These are phyloP conservation scores for Psidium friedrichsthalianum DNA, from an alignment of 345 rosid genomes.

Conservation along the genomic window DNA sequence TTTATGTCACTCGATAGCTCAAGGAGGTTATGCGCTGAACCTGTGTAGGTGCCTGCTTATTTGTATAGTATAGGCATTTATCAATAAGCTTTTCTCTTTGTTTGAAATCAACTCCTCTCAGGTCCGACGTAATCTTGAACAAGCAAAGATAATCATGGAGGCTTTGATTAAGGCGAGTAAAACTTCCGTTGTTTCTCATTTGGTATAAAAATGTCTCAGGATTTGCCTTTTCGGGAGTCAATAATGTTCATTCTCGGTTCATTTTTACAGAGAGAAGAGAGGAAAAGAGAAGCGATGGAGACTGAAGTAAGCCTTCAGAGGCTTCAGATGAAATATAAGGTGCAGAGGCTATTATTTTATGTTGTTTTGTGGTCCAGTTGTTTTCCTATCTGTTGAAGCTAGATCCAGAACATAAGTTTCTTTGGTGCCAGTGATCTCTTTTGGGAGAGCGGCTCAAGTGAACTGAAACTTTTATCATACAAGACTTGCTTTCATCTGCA, in stretches of 20 bases:
- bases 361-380: neutral
- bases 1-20: neutral
- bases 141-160: constrained; percentile 82
- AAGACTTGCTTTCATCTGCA: neutral
- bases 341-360: constrained; percentile 7
- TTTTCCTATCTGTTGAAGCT: neutral
- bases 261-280: constrained; percentile 79
- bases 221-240: neutral
- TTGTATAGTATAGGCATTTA: neutral
- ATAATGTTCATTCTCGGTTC: neutral
- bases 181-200: neutral
- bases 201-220: neutral
- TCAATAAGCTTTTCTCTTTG: neutral
- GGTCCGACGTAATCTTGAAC: constrained; percentile 98
- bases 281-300: constrained; percentile 82
- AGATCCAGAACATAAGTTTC: neutral
- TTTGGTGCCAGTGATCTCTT: neutral
- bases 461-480: neutral
- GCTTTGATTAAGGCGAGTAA: constrained; percentile 73
- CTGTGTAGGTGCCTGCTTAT: neutral
- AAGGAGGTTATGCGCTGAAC: neutral
- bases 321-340: constrained; percentile 87
- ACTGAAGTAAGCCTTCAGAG: constrained; percentile 84
- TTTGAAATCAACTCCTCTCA: constrained; percentile 18
- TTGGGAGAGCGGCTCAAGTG: neutral